Percentiles rank a stretch among this genome's conserved stretches.
phyloP scores from a whole-genome alignment of 306 rosid species.

The peach (Prunus persica) region Prunus_persica_NCBIv2 NC_034010.1:7761001-7761500 shows the following conservation, averaged over 20 bases:
- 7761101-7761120: slow-evolving; percentile 88
- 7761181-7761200: slow-evolving; percentile 72
- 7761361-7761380: slow-evolving; percentile 58
- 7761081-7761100: slow-evolving; percentile 73
- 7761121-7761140: slow-evolving; percentile 76
- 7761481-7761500: slow-evolving; percentile 67
- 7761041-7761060: slow-evolving; percentile 55
- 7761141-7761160: slow-evolving; percentile 86
- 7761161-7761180: slow-evolving; percentile 65
- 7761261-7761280: slow-evolving; percentile 48
- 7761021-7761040: slow-evolving; percentile 38
- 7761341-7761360: slow-evolving; percentile 60
- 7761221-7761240: slow-evolving; percentile 54
- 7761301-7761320: slow-evolving; percentile 45
- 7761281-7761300: slow-evolving; percentile 54
- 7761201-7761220: slow-evolving; percentile 70
- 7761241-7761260: slow-evolving; percentile 59
- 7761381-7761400: slow-evolving; percentile 50
- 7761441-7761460: slow-evolving; percentile 87
- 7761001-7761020: slow-evolving; percentile 60
- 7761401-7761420: slow-evolving; percentile 75
- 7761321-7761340: slow-evolving; percentile 47
- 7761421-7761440: slow-evolving; percentile 69
- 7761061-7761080: slow-evolving; percentile 62
- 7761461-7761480: slow-evolving; percentile 76